phyloP scores from a whole-genome alignment of 768 basidiomycete genomes.

The Podaxis pistillaris region DNA sequence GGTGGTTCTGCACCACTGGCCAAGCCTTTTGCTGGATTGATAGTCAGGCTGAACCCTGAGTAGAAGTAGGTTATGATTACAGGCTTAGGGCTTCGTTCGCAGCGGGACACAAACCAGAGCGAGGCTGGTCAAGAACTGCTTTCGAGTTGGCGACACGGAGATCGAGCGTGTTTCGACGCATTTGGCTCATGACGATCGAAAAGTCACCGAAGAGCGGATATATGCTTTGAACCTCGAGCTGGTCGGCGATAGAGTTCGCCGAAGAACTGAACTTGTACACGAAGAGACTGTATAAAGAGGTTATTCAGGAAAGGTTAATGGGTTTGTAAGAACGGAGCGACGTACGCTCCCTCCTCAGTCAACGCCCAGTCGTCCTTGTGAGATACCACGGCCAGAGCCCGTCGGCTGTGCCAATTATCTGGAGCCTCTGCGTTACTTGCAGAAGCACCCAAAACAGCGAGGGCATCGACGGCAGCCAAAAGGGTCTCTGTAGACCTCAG shows the following conservation, averaged over 20 bases:
- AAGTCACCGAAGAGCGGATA: slow-evolving; percentile 60
- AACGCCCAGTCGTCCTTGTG: slow-evolving; percentile 42
- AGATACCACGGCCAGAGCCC: slow-evolving; percentile 49
- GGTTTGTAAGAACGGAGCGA: slow-evolving; percentile 13
- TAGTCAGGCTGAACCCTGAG: slow-evolving; percentile 53
- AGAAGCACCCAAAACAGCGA: slow-evolving; percentile 22
- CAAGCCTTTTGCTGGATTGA: slow-evolving; percentile 43
- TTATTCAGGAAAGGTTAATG: slow-evolving; percentile 4
- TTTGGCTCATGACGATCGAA: slow-evolving; percentile 56
- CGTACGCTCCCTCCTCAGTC: slow-evolving; percentile 55
- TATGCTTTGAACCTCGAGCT: slow-evolving; percentile 45
- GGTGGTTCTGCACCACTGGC: slow-evolving; percentile 29
- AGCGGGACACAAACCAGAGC: slow-evolving; percentile 35
- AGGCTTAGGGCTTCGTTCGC: slow-evolving; percentile 1
- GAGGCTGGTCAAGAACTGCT: slow-evolving; percentile 31
- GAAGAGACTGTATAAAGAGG: slow-evolving; percentile 39
- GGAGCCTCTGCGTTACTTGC: slow-evolving; percentile 14
- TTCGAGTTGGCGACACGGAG: slow-evolving; percentile 23
- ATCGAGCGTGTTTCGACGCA: slow-evolving; percentile 37
- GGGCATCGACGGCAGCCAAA: slow-evolving; percentile 40
- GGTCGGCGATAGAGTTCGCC: slow-evolving; percentile 24
- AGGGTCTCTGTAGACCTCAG: slow-evolving; percentile 41
- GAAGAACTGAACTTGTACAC: slow-evolving; percentile 40
- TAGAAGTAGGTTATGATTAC: slow-evolving; percentile 2
- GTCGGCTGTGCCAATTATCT: slow-evolving; percentile 25